phyloP scores from a whole-genome alignment of 176 grass and related monocot species.

The Thinopyrum elongatum region DNA sequence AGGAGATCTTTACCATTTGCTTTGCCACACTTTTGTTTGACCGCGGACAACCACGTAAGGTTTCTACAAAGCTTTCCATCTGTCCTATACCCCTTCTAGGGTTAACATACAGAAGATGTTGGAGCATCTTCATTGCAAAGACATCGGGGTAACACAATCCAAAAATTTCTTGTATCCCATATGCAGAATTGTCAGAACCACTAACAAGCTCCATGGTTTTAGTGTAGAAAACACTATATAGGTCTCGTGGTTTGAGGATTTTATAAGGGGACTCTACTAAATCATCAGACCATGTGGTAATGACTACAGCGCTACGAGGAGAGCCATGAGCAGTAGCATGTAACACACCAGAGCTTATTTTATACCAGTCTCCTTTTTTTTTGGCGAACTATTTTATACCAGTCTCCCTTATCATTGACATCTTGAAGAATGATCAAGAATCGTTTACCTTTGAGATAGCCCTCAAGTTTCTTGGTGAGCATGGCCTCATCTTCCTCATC shows the following conservation, averaged over 20 bases:
- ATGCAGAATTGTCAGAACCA: too few relatives aligned
- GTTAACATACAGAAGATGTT: too few relatives aligned
- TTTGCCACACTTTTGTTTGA: not conserved
- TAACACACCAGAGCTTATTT: not conserved
- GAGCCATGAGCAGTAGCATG: not conserved
- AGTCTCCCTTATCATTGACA: not conserved
- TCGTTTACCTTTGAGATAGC: not conserved
- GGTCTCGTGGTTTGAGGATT: too few relatives aligned
- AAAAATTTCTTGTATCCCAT: too few relatives aligned
- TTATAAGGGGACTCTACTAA: not conserved
- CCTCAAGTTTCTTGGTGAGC: not conserved
- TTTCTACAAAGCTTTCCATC: rapidly evolving
- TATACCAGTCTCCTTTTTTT: too few relatives aligned
- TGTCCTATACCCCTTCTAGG: not conserved
- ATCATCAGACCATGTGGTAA: not conserved
- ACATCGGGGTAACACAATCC: too few relatives aligned
- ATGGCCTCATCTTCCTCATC: not conserved
- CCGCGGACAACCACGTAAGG: not conserved
- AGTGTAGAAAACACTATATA: too few relatives aligned
- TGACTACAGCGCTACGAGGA: not conserved
- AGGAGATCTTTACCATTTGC: not conserved
- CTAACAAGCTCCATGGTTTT: too few relatives aligned
- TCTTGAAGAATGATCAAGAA: not conserved
- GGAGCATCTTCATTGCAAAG: too few relatives aligned
- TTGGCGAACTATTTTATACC: not conserved